Percentiles rank a stretch among this genome's conserved stretches.
These are phyloP conservation scores for Saprolegnia diclina DNA, from an alignment of 352 stramenopile genomes.

Conservation along the genomic window DNA sequence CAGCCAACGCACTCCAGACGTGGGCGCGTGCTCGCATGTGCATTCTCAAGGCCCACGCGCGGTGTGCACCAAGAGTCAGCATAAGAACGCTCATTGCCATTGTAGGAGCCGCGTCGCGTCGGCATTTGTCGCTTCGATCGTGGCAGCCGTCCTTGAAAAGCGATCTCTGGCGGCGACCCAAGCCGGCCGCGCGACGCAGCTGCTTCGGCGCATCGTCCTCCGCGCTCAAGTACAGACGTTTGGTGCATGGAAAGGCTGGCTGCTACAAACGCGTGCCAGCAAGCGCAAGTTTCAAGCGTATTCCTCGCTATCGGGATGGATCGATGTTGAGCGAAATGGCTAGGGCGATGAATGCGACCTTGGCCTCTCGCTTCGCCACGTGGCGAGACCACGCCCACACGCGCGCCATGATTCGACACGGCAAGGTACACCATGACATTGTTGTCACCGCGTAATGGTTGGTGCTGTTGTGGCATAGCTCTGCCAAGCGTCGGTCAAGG, in stretches of 20 bases:
- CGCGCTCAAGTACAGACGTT: constrained; percentile 4
- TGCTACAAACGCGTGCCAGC: background rate
- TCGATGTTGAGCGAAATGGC: background rate
- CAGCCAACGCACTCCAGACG: constrained; percentile 28
- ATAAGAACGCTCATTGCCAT: background rate
- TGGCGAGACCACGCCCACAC: constrained; percentile 17
- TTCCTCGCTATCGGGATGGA: background rate
- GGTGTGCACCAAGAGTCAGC: background rate
- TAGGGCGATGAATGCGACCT: constrained; percentile 12
- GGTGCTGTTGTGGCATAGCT: constrained; percentile 7
- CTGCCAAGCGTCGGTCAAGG: constrained; percentile 25
- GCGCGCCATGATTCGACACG: constrained; percentile 18
- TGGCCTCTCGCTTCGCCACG: constrained; percentile 7
- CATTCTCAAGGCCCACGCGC: constrained; percentile 18
- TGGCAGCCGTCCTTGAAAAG: constrained; percentile 7
- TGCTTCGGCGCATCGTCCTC: constrained; percentile 14
- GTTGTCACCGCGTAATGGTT: too few relatives aligned
- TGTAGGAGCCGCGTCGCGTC: constrained; percentile 11
- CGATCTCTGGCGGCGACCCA: constrained; percentile 1
- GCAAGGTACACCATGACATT: constrained; percentile 16
- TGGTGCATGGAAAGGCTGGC: constrained; percentile 8
- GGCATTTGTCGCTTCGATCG: background rate
- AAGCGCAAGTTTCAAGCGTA: constrained; percentile 11
- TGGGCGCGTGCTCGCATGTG: constrained; percentile 29
- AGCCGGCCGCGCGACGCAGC: background rate